Percentiles rank a stretch among this genome's conserved stretches.
Evolutionary conservation across 2,329 filamentous ascomycete genomes (phyloP).

Genomic region (Aureobasidium musti): DNA sequence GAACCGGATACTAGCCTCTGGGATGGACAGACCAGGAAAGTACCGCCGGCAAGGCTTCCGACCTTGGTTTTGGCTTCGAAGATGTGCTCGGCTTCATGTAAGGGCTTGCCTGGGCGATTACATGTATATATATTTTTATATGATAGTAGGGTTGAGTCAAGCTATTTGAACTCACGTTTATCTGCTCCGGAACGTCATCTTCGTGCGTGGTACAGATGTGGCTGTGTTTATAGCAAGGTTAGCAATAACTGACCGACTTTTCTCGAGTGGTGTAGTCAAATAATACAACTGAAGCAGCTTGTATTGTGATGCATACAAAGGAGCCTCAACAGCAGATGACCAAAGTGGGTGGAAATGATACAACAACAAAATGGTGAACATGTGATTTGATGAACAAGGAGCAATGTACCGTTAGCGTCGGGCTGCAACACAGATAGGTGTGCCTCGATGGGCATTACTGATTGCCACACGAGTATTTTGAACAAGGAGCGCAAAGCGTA

Average conservation of each 20-base stretch:
- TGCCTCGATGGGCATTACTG: constrained; percentile 13
- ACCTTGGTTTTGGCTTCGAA: no score
- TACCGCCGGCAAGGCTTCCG: no score
- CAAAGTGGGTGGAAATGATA: constrained; percentile 4
- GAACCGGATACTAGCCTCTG: no score
- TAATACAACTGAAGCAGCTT: neutral
- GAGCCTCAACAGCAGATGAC: neutral
- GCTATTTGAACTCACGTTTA: no score
- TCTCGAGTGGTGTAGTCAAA: neutral
- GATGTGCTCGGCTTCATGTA: no score
- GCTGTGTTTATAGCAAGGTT: no score
- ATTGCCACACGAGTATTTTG: constrained; percentile 3
- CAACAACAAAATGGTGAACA: neutral
- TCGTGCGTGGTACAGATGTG: neutral
- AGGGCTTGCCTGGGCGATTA: no score
- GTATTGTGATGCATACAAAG: neutral
- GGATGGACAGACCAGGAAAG: no score
- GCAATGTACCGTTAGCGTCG: constrained; percentile 14
- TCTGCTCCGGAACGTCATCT: no score
- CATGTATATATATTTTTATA: no score
- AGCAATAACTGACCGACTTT: no score
- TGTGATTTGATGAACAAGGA: constrained; percentile 10
- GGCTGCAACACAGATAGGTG: constrained; percentile 10
- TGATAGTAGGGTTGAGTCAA: no score
- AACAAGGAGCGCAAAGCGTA: neutral